phyloP scores from a whole-genome alignment of 73 alveolate genomes.

The Blepharisma japonicum region DNA sequence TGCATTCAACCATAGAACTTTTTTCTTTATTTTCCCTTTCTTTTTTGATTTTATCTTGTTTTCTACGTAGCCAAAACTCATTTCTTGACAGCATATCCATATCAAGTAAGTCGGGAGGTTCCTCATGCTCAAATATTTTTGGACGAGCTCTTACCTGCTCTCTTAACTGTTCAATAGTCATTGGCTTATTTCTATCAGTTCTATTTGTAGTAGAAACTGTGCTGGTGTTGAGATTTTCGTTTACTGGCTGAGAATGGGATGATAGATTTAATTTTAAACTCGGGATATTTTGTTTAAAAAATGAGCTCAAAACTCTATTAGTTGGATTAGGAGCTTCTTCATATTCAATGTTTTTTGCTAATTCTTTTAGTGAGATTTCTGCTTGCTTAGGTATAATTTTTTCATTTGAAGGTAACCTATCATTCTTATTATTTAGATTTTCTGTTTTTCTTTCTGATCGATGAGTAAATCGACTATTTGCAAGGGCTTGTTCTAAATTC shows the following conservation, averaged over 20 bases:
- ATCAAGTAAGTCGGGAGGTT: constrained; percentile 28
- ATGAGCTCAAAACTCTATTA: too few species aligned
- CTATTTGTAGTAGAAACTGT: not conserved
- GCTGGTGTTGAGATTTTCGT: not conserved
- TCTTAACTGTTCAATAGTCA: not conserved
- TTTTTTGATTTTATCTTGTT: not conserved
- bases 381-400: not conserved
- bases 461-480: constrained; percentile 21
- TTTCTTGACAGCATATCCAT: constrained; percentile 1
- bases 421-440: not conserved
- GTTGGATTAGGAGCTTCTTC: not conserved
- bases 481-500: constrained; percentile 18
- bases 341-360: not conserved
- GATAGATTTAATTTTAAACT: not conserved
- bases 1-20: not conserved
- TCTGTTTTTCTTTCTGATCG: not conserved
- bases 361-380: constrained; percentile 18
- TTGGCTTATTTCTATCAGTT: not conserved
- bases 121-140: constrained; percentile 7
- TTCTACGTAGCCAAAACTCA: not conserved
- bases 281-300: not conserved
- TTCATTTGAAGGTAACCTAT: not conserved
- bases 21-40: not conserved
- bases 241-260: not conserved
- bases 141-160: constrained; percentile 8